phyloP scores from a whole-genome alignment of 352 stramenopile species.

The Pythium utonaiense region DNA sequence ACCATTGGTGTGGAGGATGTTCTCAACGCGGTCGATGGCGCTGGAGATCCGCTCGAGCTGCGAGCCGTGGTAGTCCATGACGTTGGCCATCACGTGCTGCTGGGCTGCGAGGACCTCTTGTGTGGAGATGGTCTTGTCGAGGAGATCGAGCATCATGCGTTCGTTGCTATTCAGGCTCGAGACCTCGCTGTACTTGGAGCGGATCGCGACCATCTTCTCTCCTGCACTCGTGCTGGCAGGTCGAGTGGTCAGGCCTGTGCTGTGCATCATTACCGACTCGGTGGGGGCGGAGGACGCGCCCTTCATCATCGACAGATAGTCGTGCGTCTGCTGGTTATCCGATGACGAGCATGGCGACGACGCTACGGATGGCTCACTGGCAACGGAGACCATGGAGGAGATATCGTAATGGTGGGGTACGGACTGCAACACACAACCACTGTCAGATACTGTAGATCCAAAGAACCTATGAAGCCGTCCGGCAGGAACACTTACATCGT shows the following conservation, averaged over 20 bases:
- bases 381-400: not conserved
- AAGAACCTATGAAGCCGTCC: too few species aligned
- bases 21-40: constrained; percentile 69
- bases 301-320: not conserved
- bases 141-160: constrained; percentile 66
- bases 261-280: constrained; percentile 5
- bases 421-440: not conserved
- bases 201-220: constrained; percentile 13
- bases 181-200: constrained; percentile 21
- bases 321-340: constrained; percentile 17
- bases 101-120: constrained; percentile 73
- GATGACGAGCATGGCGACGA: constrained; percentile 7
- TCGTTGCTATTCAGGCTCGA: constrained; percentile 59
- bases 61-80: constrained; percentile 58
- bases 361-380: not conserved
- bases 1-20: constrained; percentile 44
- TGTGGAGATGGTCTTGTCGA: constrained; percentile 77
- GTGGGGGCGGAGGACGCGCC: constrained; percentile 1
- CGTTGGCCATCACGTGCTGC: constrained; percentile 66
- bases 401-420: constrained; percentile 22
- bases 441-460: too few species aligned
- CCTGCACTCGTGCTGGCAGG: constrained; percentile 3
- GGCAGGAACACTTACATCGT: constrained; percentile 17
- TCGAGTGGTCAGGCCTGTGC: constrained; percentile 7
- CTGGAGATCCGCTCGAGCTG: constrained; percentile 66